Percentiles rank a stretch among this genome's conserved stretches.
These are phyloP conservation scores for Leucosporidium yakuticum DNA, from an alignment of 768 basidiomycete genomes.

Conservation along the genomic window DNA sequence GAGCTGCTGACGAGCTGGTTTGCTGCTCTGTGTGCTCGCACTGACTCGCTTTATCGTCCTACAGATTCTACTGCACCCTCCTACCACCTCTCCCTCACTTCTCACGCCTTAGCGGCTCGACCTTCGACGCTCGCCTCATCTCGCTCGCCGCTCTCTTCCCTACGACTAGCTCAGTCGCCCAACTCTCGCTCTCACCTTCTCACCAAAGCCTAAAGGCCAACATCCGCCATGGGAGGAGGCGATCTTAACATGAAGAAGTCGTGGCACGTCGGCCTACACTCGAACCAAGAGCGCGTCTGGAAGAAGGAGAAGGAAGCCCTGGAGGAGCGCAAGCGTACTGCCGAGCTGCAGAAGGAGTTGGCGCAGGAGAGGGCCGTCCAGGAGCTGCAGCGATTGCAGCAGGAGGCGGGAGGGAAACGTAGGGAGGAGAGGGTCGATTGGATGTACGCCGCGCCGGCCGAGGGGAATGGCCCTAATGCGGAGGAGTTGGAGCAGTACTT, in stretches of 20 bases:
- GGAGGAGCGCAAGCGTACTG: conserved; percentile 97
- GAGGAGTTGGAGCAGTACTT: conserved; percentile 96
- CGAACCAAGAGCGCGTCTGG: conserved; percentile 99
- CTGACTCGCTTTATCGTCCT: too few relatives aligned
- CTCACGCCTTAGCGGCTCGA: too few relatives aligned
- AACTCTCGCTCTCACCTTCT: too few relatives aligned
- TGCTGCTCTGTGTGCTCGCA: too few relatives aligned
- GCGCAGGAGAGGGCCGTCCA: conserved; percentile 96
- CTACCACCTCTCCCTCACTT: too few relatives aligned
- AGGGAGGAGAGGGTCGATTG: conserved; percentile 90
- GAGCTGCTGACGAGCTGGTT: too few relatives aligned
- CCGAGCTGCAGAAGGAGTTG: conserved; percentile 93
- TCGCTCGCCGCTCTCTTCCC: too few relatives aligned
- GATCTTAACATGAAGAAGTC: conserved; percentile 91
- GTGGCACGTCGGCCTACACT: conserved; percentile 50
- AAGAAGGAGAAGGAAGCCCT: conserved; percentile 95
- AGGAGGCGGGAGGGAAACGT: conserved; percentile 80
- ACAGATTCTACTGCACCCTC: too few relatives aligned
- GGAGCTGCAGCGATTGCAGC: conserved; percentile 90
- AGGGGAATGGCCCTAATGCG: conserved; percentile 73
- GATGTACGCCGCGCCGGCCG: conserved; percentile 99
- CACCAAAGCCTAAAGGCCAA: too few relatives aligned
- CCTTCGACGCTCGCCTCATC: too few relatives aligned
- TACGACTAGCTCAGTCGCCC: too few relatives aligned
- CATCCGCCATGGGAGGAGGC: conserved; percentile 51